Evolutionary conservation across 177 flowering plant genomes (phyloP), one percentile per base, ranked within the genome.

Genomic region (Vitis hybrid): DNA sequence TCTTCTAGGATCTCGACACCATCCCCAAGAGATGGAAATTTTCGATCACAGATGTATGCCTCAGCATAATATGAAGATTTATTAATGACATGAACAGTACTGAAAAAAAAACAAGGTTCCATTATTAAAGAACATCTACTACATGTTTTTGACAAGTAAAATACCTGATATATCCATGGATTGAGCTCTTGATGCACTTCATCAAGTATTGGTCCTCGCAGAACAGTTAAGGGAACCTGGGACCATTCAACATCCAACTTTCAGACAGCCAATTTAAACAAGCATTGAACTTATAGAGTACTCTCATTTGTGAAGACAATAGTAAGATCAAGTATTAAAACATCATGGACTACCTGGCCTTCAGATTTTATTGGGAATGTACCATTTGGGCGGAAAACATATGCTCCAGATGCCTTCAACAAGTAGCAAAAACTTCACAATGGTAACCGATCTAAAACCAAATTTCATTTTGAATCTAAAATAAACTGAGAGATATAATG

Each of bases 361-460:
- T 78, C 83, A 62, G 88, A 70, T 62, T 78, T 80, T 65, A 88
- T 81, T 33, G 81, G 70, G 76, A 67, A 76, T 68, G 90, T 82
- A 55, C 75, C 80, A 82, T 90, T 89, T 70, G 97, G 98, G 56
- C 97, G 97, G 74, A 93, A 93, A 77, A 93, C 74, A 78, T 91
- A 91, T 62, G 98, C 97, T 67, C 97, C 97, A 73, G 98, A 91
- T 33, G 94, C 94, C 98, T 93, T 70, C 64, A 76, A 70, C 22
- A 74, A 56, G 49, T 45, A 60, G 60, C 62, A 69, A 9, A 56
- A 64, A 65, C 1, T 56, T n/a, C 50, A 70, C 29, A 51, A 64
- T 51, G 31, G 3, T 21, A 62, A 22, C 31, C 21, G n/a, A 14
- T 48, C 53, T 56, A 63, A 10, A 39, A 39, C 45, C 45, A 39